Evolutionary conservation across 192 early-diverging fungal species (phyloP).

Genomic region (Podochytrium sp.): DNA sequence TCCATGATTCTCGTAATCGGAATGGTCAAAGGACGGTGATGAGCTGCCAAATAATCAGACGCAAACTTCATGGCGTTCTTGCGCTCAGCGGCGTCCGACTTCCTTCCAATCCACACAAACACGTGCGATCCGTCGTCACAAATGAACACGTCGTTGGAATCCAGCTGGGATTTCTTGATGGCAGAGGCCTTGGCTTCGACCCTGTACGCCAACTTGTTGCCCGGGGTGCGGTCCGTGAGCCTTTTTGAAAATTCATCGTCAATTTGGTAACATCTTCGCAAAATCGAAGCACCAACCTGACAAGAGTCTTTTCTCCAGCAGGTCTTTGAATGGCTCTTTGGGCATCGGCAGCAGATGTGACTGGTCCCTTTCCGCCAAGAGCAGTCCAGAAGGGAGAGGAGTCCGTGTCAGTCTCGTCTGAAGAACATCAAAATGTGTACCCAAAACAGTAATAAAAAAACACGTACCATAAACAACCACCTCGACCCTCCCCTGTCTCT

Average conservation of each 20-base stretch:
- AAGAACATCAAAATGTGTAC: conserved; percentile 6
- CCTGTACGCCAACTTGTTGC: conserved; percentile 50
- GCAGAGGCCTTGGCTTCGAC: conserved; percentile 54
- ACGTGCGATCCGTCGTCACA: conserved; percentile 58
- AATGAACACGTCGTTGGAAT: conserved; percentile 73
- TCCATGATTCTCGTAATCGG: conserved; percentile 70
- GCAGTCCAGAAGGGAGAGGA: conserved; percentile 61
- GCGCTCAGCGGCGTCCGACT: not conserved
- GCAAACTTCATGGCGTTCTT: conserved; percentile 27
- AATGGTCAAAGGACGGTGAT: conserved; percentile 52
- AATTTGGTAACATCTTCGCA: not conserved
- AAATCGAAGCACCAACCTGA: conserved; percentile 33
- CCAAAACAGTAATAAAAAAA: not conserved
- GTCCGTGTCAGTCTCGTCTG: conserved; percentile 65
- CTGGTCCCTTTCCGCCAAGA: conserved; percentile 64
- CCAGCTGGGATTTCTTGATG: conserved; percentile 52
- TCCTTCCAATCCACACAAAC: conserved; percentile 40
- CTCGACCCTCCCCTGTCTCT: conserved; percentile 61
- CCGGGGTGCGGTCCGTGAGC: conserved; percentile 27
- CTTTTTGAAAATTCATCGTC: conserved; percentile 12
- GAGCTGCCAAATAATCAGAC: conserved; percentile 57
- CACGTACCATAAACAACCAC: conserved; percentile 67
- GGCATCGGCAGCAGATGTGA: conserved; percentile 55
- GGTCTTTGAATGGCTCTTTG: not conserved
- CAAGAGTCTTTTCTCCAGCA: conserved; percentile 48